Evolutionary conservation across 345 rosid species (phyloP).

Genomic region (Schrenkiella parvula): DNA sequence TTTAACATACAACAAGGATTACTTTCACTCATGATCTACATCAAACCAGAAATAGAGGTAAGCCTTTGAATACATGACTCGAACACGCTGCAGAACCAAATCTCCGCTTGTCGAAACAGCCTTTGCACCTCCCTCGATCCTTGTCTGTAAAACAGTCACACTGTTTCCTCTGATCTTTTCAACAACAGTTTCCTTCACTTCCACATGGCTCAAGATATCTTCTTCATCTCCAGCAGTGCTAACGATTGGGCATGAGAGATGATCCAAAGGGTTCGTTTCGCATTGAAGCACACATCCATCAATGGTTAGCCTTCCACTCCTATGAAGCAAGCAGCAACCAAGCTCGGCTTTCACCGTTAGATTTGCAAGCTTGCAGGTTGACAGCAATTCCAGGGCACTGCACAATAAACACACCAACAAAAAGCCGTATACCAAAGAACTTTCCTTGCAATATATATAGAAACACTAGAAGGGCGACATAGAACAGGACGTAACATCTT

Average conservation of each 20-base stretch:
- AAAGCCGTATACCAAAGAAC: conserved; percentile 31
- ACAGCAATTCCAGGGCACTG: conserved; percentile 84
- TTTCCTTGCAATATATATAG: conserved; percentile 2
- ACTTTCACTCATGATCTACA: conserved; percentile 44
- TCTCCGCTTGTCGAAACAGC: conserved; percentile 79
- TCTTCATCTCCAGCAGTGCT: conserved; percentile 55
- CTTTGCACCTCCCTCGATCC: conserved; percentile 92
- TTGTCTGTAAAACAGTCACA: conserved; percentile 63
- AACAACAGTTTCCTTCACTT: conserved; percentile 30
- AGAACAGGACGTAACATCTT: conserved; percentile 3
- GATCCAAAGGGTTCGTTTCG: conserved; percentile 75
- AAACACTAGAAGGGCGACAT: background rate
- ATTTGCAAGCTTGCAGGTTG: conserved; percentile 82
- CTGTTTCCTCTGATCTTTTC: conserved; percentile 40
- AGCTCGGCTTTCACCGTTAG: conserved; percentile 88
- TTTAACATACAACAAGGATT: background rate
- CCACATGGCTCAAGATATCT: conserved; percentile 30
- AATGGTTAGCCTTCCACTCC: conserved; percentile 83
- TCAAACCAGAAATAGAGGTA: conserved; percentile 88
- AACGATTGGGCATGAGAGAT: conserved; percentile 80
- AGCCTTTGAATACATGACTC: conserved; percentile 73
- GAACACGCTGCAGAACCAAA: conserved; percentile 76
- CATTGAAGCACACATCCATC: conserved; percentile 93
- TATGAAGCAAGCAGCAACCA: conserved; percentile 90
- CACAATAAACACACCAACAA: conserved; percentile 29